A percentile compares a stretch with the other conserved stretches of the same genome.
Conservation (phyloP, 306 rosid species). For the Cicer yamashitae region DNA sequence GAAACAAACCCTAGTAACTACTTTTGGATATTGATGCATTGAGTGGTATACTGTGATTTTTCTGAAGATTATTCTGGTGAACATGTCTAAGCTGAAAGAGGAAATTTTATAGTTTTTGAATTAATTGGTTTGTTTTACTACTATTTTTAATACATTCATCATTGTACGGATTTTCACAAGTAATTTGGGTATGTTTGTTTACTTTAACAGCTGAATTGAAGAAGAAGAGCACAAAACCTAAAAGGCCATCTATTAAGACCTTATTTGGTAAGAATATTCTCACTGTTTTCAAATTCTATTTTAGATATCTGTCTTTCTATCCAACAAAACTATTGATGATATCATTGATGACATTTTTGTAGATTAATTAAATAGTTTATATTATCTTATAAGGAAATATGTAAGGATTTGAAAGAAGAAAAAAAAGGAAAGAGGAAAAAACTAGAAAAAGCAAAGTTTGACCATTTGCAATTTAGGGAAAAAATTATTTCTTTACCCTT, state of each 20-base stretch:
- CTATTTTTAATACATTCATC: slow-evolving; percentile 7
- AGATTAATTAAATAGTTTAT: neutral
- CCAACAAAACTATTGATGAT: neutral
- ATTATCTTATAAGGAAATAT: neutral
- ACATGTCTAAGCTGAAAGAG: slow-evolving; percentile 1
- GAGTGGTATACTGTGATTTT: slow-evolving; percentile 6
- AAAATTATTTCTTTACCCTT: no score
- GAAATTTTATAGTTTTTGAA: neutral
- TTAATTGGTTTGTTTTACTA: neutral
- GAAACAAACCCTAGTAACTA: slow-evolving; percentile 16
- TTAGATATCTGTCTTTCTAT: slow-evolving; percentile 16
- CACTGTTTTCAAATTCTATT: slow-evolving; percentile 11
- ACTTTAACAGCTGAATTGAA: slow-evolving; percentile 72
- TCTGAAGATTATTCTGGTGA: neutral
- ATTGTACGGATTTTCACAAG: slow-evolving; percentile 24
- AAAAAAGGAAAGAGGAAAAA: no score
- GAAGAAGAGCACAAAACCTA: slow-evolving; percentile 78
- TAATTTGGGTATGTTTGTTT: slow-evolving; percentile 33
- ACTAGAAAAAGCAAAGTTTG: no score
- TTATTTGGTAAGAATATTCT: slow-evolving; percentile 72
- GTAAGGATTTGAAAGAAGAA: neutral
- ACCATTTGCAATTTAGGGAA: no score
- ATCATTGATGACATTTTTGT: neutral
- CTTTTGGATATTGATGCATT: slow-evolving; percentile 12
- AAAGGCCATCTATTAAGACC: slow-evolving; percentile 87